Percentiles rank a stretch among this genome's conserved stretches.
phyloP scores from a whole-genome alignment of 768 basidiomycete species.

The Lactifluus piperatus region DNA sequence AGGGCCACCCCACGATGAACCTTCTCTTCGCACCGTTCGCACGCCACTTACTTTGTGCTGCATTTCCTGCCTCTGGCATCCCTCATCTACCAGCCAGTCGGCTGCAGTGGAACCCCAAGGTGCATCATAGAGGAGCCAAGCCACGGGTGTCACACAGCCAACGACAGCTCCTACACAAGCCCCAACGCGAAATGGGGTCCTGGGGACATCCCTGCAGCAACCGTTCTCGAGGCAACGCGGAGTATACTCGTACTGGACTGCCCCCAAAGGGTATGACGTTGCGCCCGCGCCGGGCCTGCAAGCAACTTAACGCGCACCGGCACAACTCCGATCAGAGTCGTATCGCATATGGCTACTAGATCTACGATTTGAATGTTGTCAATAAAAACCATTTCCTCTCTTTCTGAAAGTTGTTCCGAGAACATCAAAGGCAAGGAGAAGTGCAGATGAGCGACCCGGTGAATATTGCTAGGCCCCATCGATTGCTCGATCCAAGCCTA shows the following conservation, averaged over 20 bases:
- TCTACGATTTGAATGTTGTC: not conserved
- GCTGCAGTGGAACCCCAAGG: not conserved
- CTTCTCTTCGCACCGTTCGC: slow-evolving; percentile 17
- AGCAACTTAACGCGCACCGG: not conserved
- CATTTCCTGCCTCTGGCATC: slow-evolving; percentile 16
- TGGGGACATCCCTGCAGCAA: not conserved
- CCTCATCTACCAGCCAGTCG: slow-evolving; percentile 5
- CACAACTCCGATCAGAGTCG: not conserved
- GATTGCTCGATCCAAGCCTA: not conserved
- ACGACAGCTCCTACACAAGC: not conserved
- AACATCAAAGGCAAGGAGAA: too few relatives aligned
- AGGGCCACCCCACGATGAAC: not conserved
- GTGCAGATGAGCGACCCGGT: too few relatives aligned
- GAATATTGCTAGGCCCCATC: not conserved
- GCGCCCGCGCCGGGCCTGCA: not conserved
- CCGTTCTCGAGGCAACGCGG: not conserved
- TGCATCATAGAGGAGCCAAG: not conserved
- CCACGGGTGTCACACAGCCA: not conserved
- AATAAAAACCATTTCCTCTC: not conserved
- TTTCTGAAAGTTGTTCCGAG: not conserved
- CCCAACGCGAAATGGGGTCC: not conserved
- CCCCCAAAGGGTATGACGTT: not conserved
- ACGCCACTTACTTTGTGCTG: slow-evolving; percentile 11
- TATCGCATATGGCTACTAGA: not conserved
- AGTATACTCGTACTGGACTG: not conserved